phyloP scores from a whole-genome alignment of 208 protist species.

The Trypanosoma melophagium region DNA sequence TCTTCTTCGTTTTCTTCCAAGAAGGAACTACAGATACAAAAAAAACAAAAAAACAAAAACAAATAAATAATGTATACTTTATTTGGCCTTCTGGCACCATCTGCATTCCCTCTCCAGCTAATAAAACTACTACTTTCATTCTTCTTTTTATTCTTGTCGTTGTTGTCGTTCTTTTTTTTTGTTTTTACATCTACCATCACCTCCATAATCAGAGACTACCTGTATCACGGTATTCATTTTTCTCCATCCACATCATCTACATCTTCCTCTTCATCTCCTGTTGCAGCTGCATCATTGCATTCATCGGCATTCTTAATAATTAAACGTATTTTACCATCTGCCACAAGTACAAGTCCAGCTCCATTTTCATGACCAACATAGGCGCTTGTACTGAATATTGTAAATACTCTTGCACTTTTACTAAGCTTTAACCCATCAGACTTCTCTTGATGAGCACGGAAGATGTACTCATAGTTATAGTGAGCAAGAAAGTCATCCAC shows the following conservation, averaged over 20 bases:
- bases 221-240: neutral
- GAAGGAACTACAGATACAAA: neutral
- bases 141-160: no score
- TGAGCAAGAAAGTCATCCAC: constrained; percentile 88
- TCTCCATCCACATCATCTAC: constrained; percentile 8
- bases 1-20: neutral
- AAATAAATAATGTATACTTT: neutral
- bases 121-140: no score
- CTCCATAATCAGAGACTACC: no score
- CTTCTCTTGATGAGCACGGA: constrained; percentile 93
- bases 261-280: constrained; percentile 45
- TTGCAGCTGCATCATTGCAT: constrained; percentile 6
- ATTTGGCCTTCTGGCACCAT: no score
- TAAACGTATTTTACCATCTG: constrained; percentile 85
- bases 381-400: constrained; percentile 92
- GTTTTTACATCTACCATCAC: neutral
- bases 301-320: constrained; percentile 89
- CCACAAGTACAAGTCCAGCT: constrained; percentile 88
- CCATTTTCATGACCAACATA: constrained; percentile 92
- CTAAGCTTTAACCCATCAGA: constrained; percentile 90
- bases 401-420: constrained; percentile 89
- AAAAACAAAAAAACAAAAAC: neutral
- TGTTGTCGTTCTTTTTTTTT: neutral
- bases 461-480: constrained; percentile 90
- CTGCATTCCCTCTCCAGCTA: no score